These are phyloP conservation scores for Ogataea degrootiae DNA, from an alignment of 805 yeast genomes.

Conservation along the genomic window DNA sequence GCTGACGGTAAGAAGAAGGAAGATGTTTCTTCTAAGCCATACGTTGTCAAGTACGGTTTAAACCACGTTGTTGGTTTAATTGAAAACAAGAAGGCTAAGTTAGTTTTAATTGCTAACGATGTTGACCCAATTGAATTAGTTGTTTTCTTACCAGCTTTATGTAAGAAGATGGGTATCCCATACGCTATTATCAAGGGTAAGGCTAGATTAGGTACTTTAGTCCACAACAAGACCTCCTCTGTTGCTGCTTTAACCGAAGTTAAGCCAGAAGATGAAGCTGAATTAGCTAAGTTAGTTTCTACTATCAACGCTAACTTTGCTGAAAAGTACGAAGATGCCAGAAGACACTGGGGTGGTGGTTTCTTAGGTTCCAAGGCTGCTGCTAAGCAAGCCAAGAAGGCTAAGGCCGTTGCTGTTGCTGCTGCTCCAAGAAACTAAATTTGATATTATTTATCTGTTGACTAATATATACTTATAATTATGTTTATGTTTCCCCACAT, in stretches of 20 bases:
- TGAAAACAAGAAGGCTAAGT: slow-evolving; percentile 96
- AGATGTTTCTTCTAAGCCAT: slow-evolving; percentile 94
- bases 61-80: slow-evolving; percentile 94
- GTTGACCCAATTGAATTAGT: slow-evolving; percentile 98
- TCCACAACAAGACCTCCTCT: slow-evolving; percentile 93
- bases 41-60: slow-evolving; percentile 92
- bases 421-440: slow-evolving; percentile 11
- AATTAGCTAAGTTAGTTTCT: slow-evolving; percentile 83
- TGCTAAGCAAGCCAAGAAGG: slow-evolving; percentile 74
- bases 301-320: slow-evolving; percentile 87
- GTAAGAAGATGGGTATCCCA: slow-evolving; percentile 98
- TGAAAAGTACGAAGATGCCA: slow-evolving; percentile 87
- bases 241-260: slow-evolving; percentile 96
- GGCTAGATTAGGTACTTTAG: slow-evolving; percentile 94
- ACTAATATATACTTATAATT: neutral
- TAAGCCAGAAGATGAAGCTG: slow-evolving; percentile 86
- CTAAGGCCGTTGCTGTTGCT: slow-evolving; percentile 43
- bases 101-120: slow-evolving; percentile 93
- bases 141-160: slow-evolving; percentile 92
- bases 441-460: neutral
- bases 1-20: slow-evolving; percentile 96
- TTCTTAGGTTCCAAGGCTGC: slow-evolving; percentile 87
- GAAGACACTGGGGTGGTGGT: slow-evolving; percentile 99
- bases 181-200: slow-evolving; percentile 95
- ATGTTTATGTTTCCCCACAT: neutral